Conservation (phyloP, 306 rosid species). For the Glycine soja region DNA sequence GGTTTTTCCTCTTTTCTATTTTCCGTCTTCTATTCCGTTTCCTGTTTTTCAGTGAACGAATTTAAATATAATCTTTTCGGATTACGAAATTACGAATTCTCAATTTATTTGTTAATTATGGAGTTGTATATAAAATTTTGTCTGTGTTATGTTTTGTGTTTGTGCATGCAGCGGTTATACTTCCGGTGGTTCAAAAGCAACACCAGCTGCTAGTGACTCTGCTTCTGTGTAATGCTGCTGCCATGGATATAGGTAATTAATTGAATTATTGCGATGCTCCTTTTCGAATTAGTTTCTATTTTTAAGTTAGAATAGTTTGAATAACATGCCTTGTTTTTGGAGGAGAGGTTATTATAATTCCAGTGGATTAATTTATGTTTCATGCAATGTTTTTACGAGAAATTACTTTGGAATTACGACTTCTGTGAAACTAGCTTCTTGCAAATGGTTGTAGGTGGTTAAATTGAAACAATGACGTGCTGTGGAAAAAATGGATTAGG, state of each 20-base stretch:
- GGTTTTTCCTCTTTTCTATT: slow-evolving; percentile 48
- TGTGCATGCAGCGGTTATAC: slow-evolving; percentile 67
- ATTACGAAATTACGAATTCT: neutral
- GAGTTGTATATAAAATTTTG: neutral
- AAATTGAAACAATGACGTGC: neutral
- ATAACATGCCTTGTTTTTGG: neutral
- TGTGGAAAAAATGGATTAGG: neutral
- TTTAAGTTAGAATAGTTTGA: neutral
- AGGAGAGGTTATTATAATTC: neutral
- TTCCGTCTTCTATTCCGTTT: neutral
- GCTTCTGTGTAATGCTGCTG: slow-evolving; percentile 90
- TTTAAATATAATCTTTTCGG: neutral
- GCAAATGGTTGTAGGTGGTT: neutral
- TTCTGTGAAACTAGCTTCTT: neutral
- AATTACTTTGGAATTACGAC: no score
- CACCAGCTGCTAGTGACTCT: slow-evolving; percentile 95
- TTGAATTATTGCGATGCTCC: slow-evolving; percentile 2
- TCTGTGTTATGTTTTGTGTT: no score
- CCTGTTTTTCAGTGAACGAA: neutral
- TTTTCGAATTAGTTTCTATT: neutral
- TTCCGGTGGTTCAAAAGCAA: slow-evolving; percentile 96
- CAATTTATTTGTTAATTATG: neutral
- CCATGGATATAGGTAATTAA: slow-evolving; percentile 81
- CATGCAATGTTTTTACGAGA: no score
- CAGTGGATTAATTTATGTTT: no score